Evolutionary conservation across 2,329 filamentous ascomycete species (phyloP), one percentile per base, ranked within the genome.

Genomic region (Curvularia spicifera): DNA sequence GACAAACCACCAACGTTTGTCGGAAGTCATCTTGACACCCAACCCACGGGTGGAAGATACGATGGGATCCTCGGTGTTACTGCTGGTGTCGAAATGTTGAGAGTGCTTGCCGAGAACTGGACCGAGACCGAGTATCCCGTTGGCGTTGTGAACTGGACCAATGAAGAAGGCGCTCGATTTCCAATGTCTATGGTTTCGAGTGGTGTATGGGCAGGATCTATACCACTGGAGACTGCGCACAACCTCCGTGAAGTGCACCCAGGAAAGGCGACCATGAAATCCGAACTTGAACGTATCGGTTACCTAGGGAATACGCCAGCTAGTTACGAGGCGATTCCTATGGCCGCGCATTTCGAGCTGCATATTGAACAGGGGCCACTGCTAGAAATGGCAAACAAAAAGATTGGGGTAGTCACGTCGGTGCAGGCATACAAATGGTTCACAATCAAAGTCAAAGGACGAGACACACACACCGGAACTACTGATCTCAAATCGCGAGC

Each of bases 281-380:
- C 81, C 0, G 90, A 93, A 60, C 82, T 95, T 0, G 80, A 89
- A 69, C 83, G 89, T 13, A 92, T 93, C 50, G 87, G 87, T 0
- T 93, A 91, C 63, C 77, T 91, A 0, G 91, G 90, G 13, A 65
- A 76, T 0, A 76, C 81, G 0, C 81, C 83, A 8, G 84, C 85
- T 22, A 86, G 81, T 52, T 81, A 89, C 72, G 79, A 83, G 60
- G 79, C 81, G 31, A 85, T 83, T 15, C 89, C 89, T 0, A 86
- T 93, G 77, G 89, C 85, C 0, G 90, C 89, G 0, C 90, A 94
- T 74, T 93, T 94, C 68, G 91, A 94, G 74, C 82, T 95, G 9
- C 91, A 95, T 71, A 94, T 94, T 52, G 91, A 96, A 73, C 92
- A 96, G 73, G 91, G 91, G 0, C 90, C 91, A 0, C 85, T 91